A percentile compares a stretch with the other conserved stretches of the same genome.
phyloP scores from a whole-genome alignment of 768 basidiomycete species.

The Boletus edulis region DNA sequence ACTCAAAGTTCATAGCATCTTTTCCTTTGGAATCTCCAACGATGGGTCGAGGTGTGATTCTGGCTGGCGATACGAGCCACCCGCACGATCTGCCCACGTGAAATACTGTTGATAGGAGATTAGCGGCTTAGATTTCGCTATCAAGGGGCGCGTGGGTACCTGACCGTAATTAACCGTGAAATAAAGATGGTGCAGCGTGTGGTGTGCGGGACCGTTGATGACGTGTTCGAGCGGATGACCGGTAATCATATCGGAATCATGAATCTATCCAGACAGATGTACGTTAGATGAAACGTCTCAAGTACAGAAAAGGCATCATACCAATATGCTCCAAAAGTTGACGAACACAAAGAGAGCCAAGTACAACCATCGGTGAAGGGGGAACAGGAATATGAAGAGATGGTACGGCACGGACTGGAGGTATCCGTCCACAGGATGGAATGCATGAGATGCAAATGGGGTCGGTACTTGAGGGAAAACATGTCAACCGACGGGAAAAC shows the following conservation, averaged over 20 bases:
- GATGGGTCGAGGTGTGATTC: slow-evolving; percentile 81
- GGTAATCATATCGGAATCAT: slow-evolving; percentile 98
- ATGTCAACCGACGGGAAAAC: slow-evolving; percentile 5
- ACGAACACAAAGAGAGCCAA: slow-evolving; percentile 86
- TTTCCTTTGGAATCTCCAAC: slow-evolving; percentile 48
- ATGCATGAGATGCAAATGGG: slow-evolving; percentile 95
- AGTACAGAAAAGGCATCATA: slow-evolving; percentile 34
- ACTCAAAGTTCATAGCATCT: slow-evolving; percentile 12
- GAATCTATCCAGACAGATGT: slow-evolving; percentile 62
- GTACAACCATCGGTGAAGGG: slow-evolving; percentile 82
- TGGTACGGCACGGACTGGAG: slow-evolving; percentile 95
- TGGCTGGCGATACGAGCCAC: slow-evolving; percentile 89
- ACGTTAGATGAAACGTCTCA: neutral
- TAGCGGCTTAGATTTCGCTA: slow-evolving; percentile 3
- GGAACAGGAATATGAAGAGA: slow-evolving; percentile 86
- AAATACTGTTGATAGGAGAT: slow-evolving; percentile 70
- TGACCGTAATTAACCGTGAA: slow-evolving; percentile 97
- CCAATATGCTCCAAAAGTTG: slow-evolving; percentile 93
- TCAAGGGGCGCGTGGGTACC: slow-evolving; percentile 42
- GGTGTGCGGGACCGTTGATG: slow-evolving; percentile 98
- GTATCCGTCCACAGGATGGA: slow-evolving; percentile 96
- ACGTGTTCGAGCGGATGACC: slow-evolving; percentile 82
- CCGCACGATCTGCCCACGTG: slow-evolving; percentile 86
- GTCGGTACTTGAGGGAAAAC: slow-evolving; percentile 70
- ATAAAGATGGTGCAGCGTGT: slow-evolving; percentile 95